Base-by-base conservation (phyloP, 2,329 filamentous ascomycete genomes). In the Penicillium sp. region DNA sequence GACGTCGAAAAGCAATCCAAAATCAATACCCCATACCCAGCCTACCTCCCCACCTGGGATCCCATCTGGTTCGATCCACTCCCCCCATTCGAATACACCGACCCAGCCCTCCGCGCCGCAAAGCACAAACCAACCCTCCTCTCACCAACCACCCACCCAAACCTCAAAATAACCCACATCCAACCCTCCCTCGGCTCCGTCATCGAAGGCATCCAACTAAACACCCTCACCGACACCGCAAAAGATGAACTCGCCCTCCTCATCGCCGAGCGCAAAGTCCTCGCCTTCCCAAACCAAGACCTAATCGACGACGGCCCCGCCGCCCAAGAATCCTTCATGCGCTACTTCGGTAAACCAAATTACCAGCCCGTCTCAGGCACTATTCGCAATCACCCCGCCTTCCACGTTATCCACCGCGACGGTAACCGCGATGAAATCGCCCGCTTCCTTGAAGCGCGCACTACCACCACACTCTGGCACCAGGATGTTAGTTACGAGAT, bases 211-310 rank as follows among this genome's bases (percentile, higher is more conserved):
- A 64, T 83, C 31, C 80, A 83, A 54, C 63, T 83, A 50, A 79
- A 72, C 64, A 68, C 76, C 34, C 73, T 82, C 7, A 76, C 74
- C 1, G 72, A 78, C 37, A 67, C 74, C 6, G 77, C 77, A 42
- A 80, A 80, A 50, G 79, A 82, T 52, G 80, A 82, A 60, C 75
- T 82, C 10, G 80, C 79, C 1, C 83, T 87, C 19, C 86, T 88
- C 59, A 87, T 92, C 10, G 87, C 90, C 10, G 82, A 91, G 74
- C 85, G 88, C 56, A 79, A 79, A 48, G 77, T 81, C 14, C 72
- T 79, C 11, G 78, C 79, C 29, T 81, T 82, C 67, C 77, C 78
- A n/a, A 72, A 80, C 29, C 77, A 82, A 54, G 78, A 82, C 52
- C 72, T 81, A 44, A 75, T 79, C 23, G 72, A 77, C 54, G 72